Evolutionary conservation across 805 yeast species (phyloP).

Genomic region (Sugiyamaella chiloensis): DNA sequence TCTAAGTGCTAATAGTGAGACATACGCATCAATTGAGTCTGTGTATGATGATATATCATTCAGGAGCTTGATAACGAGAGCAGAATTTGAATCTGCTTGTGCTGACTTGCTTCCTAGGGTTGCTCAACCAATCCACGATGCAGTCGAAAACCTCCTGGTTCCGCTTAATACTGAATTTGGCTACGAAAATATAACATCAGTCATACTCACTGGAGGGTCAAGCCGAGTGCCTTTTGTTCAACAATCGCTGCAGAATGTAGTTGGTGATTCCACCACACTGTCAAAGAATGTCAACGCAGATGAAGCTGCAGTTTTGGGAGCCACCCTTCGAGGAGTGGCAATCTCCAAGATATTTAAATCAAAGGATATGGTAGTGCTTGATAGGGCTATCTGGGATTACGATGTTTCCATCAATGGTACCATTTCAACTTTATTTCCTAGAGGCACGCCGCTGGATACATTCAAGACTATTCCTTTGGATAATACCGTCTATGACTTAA

Average conservation of each 20-base stretch:
- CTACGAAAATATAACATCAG: conserved; percentile 48
- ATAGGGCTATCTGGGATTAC: conserved; percentile 51
- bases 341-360: conserved; percentile 67
- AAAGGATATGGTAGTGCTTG: conserved; percentile 57
- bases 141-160: conserved; percentile 38
- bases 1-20: conserved; percentile 83
- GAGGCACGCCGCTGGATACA: conserved; percentile 41
- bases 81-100: conserved; percentile 68
- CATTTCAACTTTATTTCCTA: conserved; percentile 41
- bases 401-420: conserved; percentile 35
- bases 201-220: conserved; percentile 86
- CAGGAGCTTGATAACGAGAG: conserved; percentile 61
- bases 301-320: conserved; percentile 89
- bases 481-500: conserved; percentile 28
- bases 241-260: conserved; percentile 48
- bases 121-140: conserved; percentile 51
- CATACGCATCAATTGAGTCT: conserved; percentile 72
- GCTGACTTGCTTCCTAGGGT: conserved; percentile 45
- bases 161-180: conserved; percentile 28
- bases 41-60: conserved; percentile 73
- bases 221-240: conserved; percentile 88
- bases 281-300: conserved; percentile 91
- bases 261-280: conserved; percentile 53
- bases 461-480: conserved; percentile 38
- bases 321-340: conserved; percentile 77